These are phyloP conservation scores for Apiospora saccharicola DNA, from an alignment of 2,329 filamentous ascomycete species.

Conservation along the genomic window DNA sequence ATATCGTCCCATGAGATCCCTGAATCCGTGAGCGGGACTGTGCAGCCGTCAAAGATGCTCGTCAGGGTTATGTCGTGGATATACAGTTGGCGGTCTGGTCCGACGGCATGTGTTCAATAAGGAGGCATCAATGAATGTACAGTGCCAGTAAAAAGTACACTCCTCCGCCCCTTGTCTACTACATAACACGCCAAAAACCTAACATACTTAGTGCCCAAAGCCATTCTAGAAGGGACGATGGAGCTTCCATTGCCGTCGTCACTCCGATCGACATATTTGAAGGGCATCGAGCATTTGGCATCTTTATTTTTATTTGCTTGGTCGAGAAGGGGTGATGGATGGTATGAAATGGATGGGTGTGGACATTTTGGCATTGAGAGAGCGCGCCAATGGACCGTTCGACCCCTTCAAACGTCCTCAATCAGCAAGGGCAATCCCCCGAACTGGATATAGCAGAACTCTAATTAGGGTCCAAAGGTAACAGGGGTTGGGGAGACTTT, in stretches of 20 bases:
- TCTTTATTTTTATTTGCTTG: not conserved
- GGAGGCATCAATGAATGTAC: not conserved
- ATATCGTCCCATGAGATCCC: not conserved
- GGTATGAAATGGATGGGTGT: not conserved
- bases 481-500: slow-evolving; percentile 3
- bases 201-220: not conserved
- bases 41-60: not conserved
- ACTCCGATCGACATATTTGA: not conserved
- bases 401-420: slow-evolving; percentile 18
- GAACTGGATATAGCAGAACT: slow-evolving; percentile 4
- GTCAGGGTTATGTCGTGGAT: not conserved
- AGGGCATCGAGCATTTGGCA: not conserved
- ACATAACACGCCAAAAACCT: not conserved
- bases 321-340: not conserved
- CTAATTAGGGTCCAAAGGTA: not conserved
- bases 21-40: not conserved
- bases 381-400: not conserved
- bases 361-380: not conserved
- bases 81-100: not conserved
- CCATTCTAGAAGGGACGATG: not conserved
- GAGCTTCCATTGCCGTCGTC: not conserved
- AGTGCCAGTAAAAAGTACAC: not conserved
- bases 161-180: not conserved
- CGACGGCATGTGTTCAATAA: too few relatives aligned
- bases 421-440: not conserved